Evolutionary conservation across 179 eudicot genomes (phyloP).

Genomic region (Silene noctiflora): DNA sequence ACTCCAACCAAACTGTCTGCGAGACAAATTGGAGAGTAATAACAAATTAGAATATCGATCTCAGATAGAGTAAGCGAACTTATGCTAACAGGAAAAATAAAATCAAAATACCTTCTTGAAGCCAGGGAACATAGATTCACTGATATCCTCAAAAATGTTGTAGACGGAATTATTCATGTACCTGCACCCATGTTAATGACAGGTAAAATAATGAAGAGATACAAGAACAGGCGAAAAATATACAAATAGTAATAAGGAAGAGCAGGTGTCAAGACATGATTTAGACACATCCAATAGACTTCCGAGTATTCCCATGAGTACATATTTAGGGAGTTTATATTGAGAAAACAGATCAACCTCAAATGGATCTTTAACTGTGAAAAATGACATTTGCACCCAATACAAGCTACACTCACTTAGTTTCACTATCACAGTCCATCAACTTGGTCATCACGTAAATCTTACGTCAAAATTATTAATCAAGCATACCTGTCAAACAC

Average conservation of each 20-base stretch:
- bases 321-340: no score
- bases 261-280: no score
- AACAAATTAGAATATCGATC: neutral
- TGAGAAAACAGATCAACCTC: no score
- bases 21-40: slow-evolving; percentile 22
- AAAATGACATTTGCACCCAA: no score
- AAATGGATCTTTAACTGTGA: no score
- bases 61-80: neutral
- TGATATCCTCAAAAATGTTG: slow-evolving; percentile 71
- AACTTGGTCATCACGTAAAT: neutral
- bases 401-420: no score
- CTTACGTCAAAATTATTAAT: neutral
- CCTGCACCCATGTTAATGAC: slow-evolving; percentile 38
- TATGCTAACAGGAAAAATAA: slow-evolving; percentile 13
- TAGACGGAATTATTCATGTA: slow-evolving; percentile 74
- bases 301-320: no score
- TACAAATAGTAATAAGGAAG: neutral
- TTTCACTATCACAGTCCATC: slow-evolving; percentile 11
- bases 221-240: neutral
- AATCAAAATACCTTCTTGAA: slow-evolving; percentile 57
- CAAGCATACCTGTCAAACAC: slow-evolving; percentile 76
- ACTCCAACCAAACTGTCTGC: slow-evolving; percentile 91
- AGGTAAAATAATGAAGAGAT: neutral
- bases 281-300: no score
- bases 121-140: slow-evolving; percentile 54